Evolutionary conservation across 176 grass and related monocot genomes (phyloP).

Genomic region (Eleusine coracana): DNA sequence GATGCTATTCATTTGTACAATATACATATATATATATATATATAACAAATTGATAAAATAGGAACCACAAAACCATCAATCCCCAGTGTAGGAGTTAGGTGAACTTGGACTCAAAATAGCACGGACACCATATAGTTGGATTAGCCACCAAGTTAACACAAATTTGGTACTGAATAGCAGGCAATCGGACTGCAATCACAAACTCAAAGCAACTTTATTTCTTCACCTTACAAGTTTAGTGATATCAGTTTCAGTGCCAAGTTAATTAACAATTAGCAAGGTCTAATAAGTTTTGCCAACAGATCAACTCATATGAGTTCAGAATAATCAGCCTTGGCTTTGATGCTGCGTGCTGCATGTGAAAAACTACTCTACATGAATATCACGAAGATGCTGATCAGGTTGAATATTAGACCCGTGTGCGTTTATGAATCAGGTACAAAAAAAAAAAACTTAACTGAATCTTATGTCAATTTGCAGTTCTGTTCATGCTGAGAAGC

Average conservation of each 20-base stretch:
- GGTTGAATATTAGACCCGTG: background rate
- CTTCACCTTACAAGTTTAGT: no score
- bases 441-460: background rate
- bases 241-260: background rate
- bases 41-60: no score
- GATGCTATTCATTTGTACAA: no score
- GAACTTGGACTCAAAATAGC: no score
- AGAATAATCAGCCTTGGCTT: background rate
- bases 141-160: no score
- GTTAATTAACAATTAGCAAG: background rate
- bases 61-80: no score
- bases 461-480: conserved; percentile 42
- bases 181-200: no score
- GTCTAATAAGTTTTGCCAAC: background rate
- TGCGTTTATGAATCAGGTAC: background rate
- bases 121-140: no score
- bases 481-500: conserved; percentile 33
- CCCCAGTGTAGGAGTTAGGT: no score
- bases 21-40: no score
- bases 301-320: background rate
- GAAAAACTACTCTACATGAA: background rate
- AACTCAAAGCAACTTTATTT: no score
- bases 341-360: conserved; percentile 3
- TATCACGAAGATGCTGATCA: background rate
- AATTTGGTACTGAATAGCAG: no score